Percentiles rank a stretch among this genome's conserved stretches.
phyloP scores from a whole-genome alignment of 2,329 filamentous ascomycete species.

The Claviceps humidiphila region DNA sequence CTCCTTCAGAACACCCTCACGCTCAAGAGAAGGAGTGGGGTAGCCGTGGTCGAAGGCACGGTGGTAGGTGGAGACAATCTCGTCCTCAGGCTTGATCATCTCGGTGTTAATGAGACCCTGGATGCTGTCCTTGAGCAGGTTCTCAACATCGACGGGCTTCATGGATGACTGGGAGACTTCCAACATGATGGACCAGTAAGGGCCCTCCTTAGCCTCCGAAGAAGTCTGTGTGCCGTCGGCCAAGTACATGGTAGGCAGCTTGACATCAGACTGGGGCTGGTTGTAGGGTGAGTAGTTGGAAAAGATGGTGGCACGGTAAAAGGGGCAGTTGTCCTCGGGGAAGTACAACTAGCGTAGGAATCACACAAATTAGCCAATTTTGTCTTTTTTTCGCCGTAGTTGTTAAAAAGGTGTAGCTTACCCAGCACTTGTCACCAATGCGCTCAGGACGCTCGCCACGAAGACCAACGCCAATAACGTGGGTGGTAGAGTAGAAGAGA shows the following conservation, averaged over 20 bases:
- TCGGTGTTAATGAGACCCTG: conserved; percentile 96
- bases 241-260: conserved; percentile 75
- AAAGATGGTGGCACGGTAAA: conserved; percentile 99
- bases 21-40: conserved; percentile 87
- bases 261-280: conserved; percentile 70
- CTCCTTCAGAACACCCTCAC: conserved; percentile 85
- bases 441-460: conserved; percentile 83
- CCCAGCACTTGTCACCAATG: conserved; percentile 99
- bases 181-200: conserved; percentile 99
- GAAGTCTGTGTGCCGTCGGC: conserved; percentile 74
- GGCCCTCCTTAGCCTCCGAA: conserved; percentile 65
- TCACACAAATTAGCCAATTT: neutral
- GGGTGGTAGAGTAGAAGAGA: conserved; percentile 92
- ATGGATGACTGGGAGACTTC: conserved; percentile 91
- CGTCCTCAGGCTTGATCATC: conserved; percentile 81
- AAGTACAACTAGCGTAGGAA: conserved; percentile 62
- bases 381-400: neutral
- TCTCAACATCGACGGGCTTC: conserved; percentile 85
- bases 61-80: conserved; percentile 97
- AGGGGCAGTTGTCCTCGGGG: conserved; percentile 96
- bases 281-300: conserved; percentile 99
- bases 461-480: conserved; percentile 92
- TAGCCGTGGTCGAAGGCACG: conserved; percentile 97
- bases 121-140: conserved; percentile 79
- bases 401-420: conserved; percentile 25